phyloP scores from a whole-genome alignment of 1,284 basidiomycete species.

The Schizopora paradoxa region DNA sequence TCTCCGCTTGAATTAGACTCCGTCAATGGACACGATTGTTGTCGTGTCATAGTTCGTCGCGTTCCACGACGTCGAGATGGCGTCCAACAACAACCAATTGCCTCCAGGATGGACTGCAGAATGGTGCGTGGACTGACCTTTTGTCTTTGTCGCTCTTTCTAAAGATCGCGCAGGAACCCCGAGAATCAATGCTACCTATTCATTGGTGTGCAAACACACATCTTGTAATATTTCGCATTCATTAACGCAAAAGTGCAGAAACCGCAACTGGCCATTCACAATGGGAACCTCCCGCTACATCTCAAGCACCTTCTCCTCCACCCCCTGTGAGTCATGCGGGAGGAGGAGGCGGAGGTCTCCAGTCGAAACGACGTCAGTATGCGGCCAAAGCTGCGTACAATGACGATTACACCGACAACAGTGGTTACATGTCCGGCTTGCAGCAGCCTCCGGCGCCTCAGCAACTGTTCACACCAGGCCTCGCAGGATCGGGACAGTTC shows the following conservation, averaged over 20 bases:
- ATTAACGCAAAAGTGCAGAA: slow-evolving; percentile 31
- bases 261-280: slow-evolving; percentile 54
- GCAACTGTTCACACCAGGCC: slow-evolving; percentile 84
- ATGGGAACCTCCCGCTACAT: slow-evolving; percentile 52
- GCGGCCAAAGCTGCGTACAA: slow-evolving; percentile 85
- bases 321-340: slow-evolving; percentile 28
- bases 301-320: slow-evolving; percentile 32
- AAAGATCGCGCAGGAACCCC: slow-evolving; percentile 58
- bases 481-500: slow-evolving; percentile 61
- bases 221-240: slow-evolving; percentile 1
- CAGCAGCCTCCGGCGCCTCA: slow-evolving; percentile 31
- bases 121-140: slow-evolving; percentile 52
- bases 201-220: slow-evolving; percentile 48
- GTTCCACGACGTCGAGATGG: too few species aligned
- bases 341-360: too few species aligned
- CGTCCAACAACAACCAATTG: slow-evolving; percentile 64
- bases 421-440: slow-evolving; percentile 36
- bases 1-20: too few species aligned
- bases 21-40: too few species aligned
- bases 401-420: slow-evolving; percentile 68
- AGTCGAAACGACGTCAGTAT: slow-evolving; percentile 82
- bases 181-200: slow-evolving; percentile 80
- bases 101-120: slow-evolving; percentile 88
- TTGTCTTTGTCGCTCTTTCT: slow-evolving; percentile 16
- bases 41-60: too few species aligned